phyloP scores from a whole-genome alignment of 2,329 filamentous ascomycete species.

The Fonsecaea monophora region DNA sequence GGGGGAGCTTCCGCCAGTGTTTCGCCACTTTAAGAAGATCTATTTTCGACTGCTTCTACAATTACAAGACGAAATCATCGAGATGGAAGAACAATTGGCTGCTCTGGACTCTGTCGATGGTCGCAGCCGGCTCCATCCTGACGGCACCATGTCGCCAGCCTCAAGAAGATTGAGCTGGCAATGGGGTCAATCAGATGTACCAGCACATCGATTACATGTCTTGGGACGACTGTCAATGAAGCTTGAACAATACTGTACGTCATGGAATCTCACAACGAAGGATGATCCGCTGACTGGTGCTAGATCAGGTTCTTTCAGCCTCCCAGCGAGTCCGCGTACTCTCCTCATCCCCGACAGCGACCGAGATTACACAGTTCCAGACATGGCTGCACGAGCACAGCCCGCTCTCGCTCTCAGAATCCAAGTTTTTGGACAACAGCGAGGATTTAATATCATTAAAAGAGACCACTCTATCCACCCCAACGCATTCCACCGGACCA shows the following conservation, averaged over 20 bases:
- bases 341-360: slow-evolving; percentile 23
- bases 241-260: slow-evolving; percentile 67
- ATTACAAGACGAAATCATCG: slow-evolving; percentile 81
- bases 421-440: slow-evolving; percentile 59
- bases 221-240: slow-evolving; percentile 64
- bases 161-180: slow-evolving; percentile 53
- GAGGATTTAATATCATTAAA: slow-evolving; percentile 50
- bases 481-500: slow-evolving; percentile 6
- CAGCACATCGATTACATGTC: slow-evolving; percentile 61
- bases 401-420: slow-evolving; percentile 59
- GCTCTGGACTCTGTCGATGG: slow-evolving; percentile 63
- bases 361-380: slow-evolving; percentile 53
- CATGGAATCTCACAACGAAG: neutral
- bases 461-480: slow-evolving; percentile 1
- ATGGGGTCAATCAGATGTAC: slow-evolving; percentile 60
- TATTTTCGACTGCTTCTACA: slow-evolving; percentile 84
- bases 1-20: slow-evolving; percentile 65
- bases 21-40: slow-evolving; percentile 80
- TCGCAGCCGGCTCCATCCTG: slow-evolving; percentile 44
- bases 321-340: slow-evolving; percentile 33
- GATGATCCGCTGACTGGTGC: slow-evolving; percentile 13
- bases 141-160: slow-evolving; percentile 47
- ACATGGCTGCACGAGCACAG: slow-evolving; percentile 60
- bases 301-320: slow-evolving; percentile 42
- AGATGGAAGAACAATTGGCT: slow-evolving; percentile 79